Percentiles rank a stretch among this genome's conserved stretches.
These are phyloP conservation scores for Bruguiera hainesii DNA, from an alignment of 441 rosid species.

Conservation along the genomic window DNA sequence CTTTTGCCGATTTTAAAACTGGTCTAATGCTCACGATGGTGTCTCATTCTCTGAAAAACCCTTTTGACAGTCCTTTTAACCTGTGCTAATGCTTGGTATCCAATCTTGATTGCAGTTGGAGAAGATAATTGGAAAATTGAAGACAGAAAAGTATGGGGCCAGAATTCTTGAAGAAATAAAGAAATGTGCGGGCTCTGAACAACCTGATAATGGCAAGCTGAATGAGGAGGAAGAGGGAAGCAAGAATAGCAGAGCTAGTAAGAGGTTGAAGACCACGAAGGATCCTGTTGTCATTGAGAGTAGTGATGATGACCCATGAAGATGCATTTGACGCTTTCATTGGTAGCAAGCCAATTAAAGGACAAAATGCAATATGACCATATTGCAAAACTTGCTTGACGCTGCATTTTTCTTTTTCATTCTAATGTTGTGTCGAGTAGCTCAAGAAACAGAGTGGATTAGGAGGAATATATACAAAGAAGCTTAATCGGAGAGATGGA, in stretches of 20 bases:
- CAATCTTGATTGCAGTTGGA: conserved; percentile 58
- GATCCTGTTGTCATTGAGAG: conserved; percentile 52
- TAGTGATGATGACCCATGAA: conserved; percentile 46
- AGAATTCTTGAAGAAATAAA: conserved; percentile 67
- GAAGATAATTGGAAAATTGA: conserved; percentile 76
- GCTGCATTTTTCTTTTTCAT: too few species aligned
- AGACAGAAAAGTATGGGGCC: conserved; percentile 70
- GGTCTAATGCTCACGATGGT: neutral
- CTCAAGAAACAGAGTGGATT: too few species aligned
- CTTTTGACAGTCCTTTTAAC: neutral
- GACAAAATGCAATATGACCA: too few species aligned
- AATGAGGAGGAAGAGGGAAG: conserved; percentile 37
- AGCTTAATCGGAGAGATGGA: too few species aligned
- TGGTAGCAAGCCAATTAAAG: too few species aligned
- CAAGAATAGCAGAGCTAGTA: conserved; percentile 32
- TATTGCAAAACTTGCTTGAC: too few species aligned
- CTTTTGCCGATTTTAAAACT: neutral
- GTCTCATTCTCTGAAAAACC: neutral
- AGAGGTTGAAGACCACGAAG: conserved; percentile 57
- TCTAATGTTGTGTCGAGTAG: too few species aligned
- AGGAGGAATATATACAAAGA: too few species aligned
- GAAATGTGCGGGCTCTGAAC: conserved; percentile 28
- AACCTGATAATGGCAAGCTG: conserved; percentile 21
- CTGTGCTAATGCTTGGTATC: neutral
- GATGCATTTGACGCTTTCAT: too few species aligned